phyloP scores from a whole-genome alignment of 331 rosid genomes.

The Malus hybrid region DNA sequence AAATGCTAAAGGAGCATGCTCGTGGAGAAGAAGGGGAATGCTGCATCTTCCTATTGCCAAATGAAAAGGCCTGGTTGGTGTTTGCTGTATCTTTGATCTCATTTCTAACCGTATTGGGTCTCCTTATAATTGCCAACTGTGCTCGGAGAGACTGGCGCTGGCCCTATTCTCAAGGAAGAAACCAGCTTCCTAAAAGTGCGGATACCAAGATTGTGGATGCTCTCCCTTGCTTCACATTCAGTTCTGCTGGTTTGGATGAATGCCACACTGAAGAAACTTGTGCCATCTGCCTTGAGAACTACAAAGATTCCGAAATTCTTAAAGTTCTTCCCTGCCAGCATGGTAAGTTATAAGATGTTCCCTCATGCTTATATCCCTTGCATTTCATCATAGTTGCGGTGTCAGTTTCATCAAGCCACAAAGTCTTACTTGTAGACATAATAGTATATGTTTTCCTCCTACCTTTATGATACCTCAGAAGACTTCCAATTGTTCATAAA shows the following conservation, averaged over 20 bases:
- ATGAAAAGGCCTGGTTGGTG: constrained; percentile 29
- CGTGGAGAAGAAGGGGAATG: constrained; percentile 17
- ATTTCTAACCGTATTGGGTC: constrained; percentile 19
- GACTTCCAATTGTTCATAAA: background rate
- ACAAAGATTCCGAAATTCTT: constrained; percentile 33
- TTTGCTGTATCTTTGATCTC: constrained; percentile 29
- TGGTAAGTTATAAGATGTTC: constrained; percentile 11
- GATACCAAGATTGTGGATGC: constrained; percentile 30
- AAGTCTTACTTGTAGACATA: background rate
- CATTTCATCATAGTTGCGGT: background rate
- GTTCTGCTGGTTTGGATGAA: constrained; percentile 10
- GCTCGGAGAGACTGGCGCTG: constrained; percentile 20
- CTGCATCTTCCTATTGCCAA: constrained; percentile 19
- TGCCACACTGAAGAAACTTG: constrained; percentile 28
- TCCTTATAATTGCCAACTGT: constrained; percentile 19
- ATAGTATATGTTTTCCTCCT: background rate
- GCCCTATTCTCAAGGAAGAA: constrained; percentile 11
- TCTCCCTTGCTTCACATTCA: constrained; percentile 21
- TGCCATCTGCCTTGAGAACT: constrained; percentile 41
- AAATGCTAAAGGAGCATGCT: constrained; percentile 18
- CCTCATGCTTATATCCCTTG: background rate
- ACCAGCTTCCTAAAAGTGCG: constrained; percentile 14
- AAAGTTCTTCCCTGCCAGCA: constrained; percentile 36
- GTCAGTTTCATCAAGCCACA: background rate
- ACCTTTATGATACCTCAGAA: background rate